Conservation (phyloP, 2,329 filamentous ascomycete species). For the Coniochaeta prunicola region DNA sequence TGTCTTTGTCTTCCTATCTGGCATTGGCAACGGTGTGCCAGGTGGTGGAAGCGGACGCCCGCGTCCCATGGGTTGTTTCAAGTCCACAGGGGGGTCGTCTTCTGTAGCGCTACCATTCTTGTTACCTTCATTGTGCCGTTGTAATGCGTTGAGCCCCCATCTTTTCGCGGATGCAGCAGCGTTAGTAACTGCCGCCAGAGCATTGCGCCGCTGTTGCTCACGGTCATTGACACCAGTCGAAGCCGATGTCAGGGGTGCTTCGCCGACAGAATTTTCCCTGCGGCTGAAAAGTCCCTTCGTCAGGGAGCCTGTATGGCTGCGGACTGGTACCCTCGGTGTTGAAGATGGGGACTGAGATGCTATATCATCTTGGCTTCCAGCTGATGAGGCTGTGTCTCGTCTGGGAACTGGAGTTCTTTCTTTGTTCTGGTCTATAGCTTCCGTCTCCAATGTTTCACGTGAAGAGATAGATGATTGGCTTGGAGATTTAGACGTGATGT, state of each 20-base stretch:
- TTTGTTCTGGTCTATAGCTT: slow-evolving; percentile 26
- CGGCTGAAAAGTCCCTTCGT: slow-evolving; percentile 14
- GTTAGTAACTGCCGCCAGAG: slow-evolving; percentile 47
- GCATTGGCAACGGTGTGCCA: slow-evolving; percentile 68
- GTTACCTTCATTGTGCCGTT: slow-evolving; percentile 36
- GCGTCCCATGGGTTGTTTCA: slow-evolving; percentile 68
- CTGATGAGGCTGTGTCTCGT: slow-evolving; percentile 24
- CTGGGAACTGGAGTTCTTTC: slow-evolving; percentile 25
- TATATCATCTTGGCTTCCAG: slow-evolving; percentile 20
- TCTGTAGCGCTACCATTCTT: slow-evolving; percentile 16
- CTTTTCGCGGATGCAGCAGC: slow-evolving; percentile 49
- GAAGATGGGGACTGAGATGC: slow-evolving; percentile 14
- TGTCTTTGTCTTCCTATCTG: slow-evolving; percentile 52
- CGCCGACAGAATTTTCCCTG: slow-evolving; percentile 11
- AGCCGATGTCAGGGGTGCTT: slow-evolving; percentile 6
- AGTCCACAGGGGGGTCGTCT: slow-evolving; percentile 27
- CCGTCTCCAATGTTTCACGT: slow-evolving; percentile 32
- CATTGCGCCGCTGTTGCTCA: slow-evolving; percentile 34
- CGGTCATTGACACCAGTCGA: slow-evolving; percentile 8
- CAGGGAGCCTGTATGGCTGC: slow-evolving; percentile 11
- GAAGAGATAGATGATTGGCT: slow-evolving; percentile 45
- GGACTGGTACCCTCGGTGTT: slow-evolving; percentile 13
- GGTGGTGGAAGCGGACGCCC: slow-evolving; percentile 77
- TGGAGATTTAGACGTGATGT: slow-evolving; percentile 29
- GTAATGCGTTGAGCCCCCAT: slow-evolving; percentile 52